These are phyloP conservation scores for Hyphopichia burtonii DNA, from an alignment of 1,139 yeast genomes.

Conservation along the genomic window DNA sequence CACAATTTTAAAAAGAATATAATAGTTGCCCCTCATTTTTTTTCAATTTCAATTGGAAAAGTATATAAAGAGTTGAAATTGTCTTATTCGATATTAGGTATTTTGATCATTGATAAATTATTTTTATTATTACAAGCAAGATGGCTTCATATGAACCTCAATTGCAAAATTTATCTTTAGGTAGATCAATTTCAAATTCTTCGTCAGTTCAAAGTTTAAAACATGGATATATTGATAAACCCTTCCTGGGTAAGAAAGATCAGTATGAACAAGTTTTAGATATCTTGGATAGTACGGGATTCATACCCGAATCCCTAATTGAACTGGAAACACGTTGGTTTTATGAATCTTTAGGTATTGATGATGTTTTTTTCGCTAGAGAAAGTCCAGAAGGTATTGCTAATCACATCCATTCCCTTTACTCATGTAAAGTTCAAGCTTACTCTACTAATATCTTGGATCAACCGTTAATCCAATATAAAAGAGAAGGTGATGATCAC, in stretches of 20 bases:
- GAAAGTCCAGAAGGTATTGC: constrained; percentile 81
- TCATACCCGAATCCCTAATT: constrained; percentile 83
- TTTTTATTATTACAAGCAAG: too few species aligned
- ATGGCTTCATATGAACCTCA: constrained; percentile 3
- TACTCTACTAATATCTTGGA: constrained; percentile 38
- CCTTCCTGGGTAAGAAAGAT: constrained; percentile 76
- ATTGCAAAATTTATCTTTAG: constrained; percentile 3
- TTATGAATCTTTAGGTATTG: constrained; percentile 83
- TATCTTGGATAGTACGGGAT: constrained; percentile 76
- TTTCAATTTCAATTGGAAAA: not conserved
- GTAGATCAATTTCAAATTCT: constrained; percentile 21
- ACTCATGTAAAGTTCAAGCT: constrained; percentile 92
- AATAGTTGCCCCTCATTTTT: not conserved
- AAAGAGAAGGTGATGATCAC: constrained; percentile 76
- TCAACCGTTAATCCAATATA: constrained; percentile 65
- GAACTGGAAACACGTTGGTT: constrained; percentile 91
- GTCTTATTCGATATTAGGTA: too few species aligned
- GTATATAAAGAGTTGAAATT: not conserved
- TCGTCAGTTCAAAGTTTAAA: constrained; percentile 35
- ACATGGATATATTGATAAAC: constrained; percentile 69
- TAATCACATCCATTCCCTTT: constrained; percentile 79
- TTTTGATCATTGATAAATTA: too few species aligned
- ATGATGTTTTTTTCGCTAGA: constrained; percentile 86
- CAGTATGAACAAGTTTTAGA: constrained; percentile 85
- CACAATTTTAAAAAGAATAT: too few species aligned